Conservation (phyloP, 495 filamentous ascomycete species). For the Aspergillus kassunensis region DNA sequence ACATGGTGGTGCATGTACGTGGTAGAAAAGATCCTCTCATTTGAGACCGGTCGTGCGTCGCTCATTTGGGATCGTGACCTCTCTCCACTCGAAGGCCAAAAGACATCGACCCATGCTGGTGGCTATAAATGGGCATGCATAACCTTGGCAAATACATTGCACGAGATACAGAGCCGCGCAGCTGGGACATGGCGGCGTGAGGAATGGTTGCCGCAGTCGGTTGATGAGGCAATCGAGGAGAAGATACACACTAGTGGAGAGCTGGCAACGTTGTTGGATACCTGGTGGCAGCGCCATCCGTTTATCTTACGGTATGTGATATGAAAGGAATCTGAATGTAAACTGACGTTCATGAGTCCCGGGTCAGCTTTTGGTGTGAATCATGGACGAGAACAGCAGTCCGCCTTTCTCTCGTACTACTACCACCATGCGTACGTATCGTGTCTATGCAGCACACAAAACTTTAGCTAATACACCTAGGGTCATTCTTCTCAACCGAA, state of each 20-base stretch:
- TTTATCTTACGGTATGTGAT: too few relatives aligned
- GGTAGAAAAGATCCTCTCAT: constrained; percentile 6
- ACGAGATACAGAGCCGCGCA: neutral
- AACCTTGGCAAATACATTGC: constrained; percentile 3
- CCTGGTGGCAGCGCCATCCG: too few relatives aligned
- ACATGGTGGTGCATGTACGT: constrained; percentile 12
- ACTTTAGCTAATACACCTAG: too few relatives aligned
- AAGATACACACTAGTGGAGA: constrained; percentile 3
- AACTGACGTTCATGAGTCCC: too few relatives aligned
- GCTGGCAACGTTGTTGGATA: neutral
- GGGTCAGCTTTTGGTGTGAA: too few relatives aligned
- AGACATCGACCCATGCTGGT: too few relatives aligned
- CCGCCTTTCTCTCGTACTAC: too few relatives aligned
- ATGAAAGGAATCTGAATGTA: too few relatives aligned
- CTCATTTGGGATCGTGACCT: constrained; percentile 5
- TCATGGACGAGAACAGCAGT: too few relatives aligned
- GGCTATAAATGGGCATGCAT: neutral
- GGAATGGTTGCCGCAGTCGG: constrained; percentile 5
- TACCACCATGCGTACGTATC: too few relatives aligned
- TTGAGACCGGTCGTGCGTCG: constrained; percentile 7
- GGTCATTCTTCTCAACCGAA: too few relatives aligned
- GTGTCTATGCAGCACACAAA: too few relatives aligned
- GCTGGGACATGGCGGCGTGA: constrained; percentile 4
- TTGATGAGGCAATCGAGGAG: constrained; percentile 8
- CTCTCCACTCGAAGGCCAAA: neutral